A percentile compares a stretch with the other conserved stretches of the same genome.
phyloP scores from a whole-genome alignment of 2,329 filamentous ascomycete genomes.

The Exophiala aquamarina region DNA sequence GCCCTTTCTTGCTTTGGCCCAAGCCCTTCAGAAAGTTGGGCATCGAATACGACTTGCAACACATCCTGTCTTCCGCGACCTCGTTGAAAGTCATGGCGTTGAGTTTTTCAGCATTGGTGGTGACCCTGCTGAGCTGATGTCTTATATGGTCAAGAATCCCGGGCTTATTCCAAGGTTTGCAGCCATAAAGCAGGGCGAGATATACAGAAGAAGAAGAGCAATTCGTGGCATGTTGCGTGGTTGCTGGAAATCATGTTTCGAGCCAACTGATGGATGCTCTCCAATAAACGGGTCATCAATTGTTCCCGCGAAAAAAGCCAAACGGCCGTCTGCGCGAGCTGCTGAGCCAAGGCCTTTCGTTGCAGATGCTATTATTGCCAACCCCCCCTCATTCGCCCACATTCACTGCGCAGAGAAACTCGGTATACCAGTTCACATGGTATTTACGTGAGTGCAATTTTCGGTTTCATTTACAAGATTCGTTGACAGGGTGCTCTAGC shows the following conservation, averaged over 20 bases:
- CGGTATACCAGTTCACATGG: conserved; percentile 50
- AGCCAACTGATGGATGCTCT: conserved; percentile 29
- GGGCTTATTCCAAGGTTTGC: conserved; percentile 40
- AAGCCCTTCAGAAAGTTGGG: conserved; percentile 48
- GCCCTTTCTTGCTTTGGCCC: conserved; percentile 58
- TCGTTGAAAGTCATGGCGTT: conserved; percentile 51
- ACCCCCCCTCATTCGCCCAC: conserved; percentile 53
- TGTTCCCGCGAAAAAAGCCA: not conserved
- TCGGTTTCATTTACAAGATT: not conserved
- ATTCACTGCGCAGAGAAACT: conserved; percentile 53
- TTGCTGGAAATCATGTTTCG: conserved; percentile 41
- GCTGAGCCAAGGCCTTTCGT: conserved; percentile 42
- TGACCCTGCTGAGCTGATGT: conserved; percentile 52
- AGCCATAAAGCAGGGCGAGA: conserved; percentile 36
- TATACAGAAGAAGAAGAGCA: conserved; percentile 32
- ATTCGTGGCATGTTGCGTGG: conserved; percentile 39
- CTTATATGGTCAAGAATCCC: conserved; percentile 51
- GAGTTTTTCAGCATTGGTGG: conserved; percentile 61
- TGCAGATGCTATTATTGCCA: conserved; percentile 55
- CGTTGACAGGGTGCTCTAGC: not conserved
- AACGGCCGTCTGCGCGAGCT: too few species aligned
- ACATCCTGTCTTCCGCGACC: conserved; percentile 53
- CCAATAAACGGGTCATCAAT: not conserved
- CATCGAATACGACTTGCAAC: conserved; percentile 60
- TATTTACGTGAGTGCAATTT: conserved; percentile 40